Evolutionary conservation across 306 rosid genomes (phyloP).

Genomic region (Quercus ilex): DNA sequence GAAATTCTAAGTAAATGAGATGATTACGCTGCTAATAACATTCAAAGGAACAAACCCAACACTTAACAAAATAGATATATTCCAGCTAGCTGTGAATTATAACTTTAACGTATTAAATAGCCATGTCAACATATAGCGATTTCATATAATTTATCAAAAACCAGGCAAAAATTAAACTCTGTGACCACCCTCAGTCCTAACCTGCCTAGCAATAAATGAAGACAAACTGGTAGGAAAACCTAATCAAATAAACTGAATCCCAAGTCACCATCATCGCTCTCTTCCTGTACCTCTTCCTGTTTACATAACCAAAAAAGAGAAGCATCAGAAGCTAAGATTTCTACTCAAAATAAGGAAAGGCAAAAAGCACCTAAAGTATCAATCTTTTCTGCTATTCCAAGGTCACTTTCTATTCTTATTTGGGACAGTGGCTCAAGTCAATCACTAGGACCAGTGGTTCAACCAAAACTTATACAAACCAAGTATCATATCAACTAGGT

Average conservation of each 20-base stretch:
- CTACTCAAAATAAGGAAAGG: neutral
- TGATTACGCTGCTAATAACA: neutral
- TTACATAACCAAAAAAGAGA: neutral
- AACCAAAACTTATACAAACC: neutral
- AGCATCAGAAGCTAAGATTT: neutral
- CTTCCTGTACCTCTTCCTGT: constrained; percentile 70
- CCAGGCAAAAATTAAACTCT: constrained; percentile 8
- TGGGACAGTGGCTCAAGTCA: neutral
- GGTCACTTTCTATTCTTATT: neutral
- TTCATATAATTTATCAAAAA: neutral
- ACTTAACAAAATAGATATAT: neutral
- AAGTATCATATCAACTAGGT: neutral
- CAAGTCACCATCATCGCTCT: constrained; percentile 59
- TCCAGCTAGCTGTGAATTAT: neutral
- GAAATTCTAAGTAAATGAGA: neutral
- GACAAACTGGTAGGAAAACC: constrained; percentile 12
- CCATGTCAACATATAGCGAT: neutral
- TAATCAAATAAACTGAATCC: constrained; percentile 63
- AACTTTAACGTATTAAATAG: neutral
- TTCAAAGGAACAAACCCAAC: neutral
- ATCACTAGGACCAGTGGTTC: too few species aligned
- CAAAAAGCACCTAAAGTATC: neutral
- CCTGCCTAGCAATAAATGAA: neutral
- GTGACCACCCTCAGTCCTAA: neutral
- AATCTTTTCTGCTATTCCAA: neutral